phyloP scores from a whole-genome alignment of 257 asterid genomes.

The Solanum okadae region DNA sequence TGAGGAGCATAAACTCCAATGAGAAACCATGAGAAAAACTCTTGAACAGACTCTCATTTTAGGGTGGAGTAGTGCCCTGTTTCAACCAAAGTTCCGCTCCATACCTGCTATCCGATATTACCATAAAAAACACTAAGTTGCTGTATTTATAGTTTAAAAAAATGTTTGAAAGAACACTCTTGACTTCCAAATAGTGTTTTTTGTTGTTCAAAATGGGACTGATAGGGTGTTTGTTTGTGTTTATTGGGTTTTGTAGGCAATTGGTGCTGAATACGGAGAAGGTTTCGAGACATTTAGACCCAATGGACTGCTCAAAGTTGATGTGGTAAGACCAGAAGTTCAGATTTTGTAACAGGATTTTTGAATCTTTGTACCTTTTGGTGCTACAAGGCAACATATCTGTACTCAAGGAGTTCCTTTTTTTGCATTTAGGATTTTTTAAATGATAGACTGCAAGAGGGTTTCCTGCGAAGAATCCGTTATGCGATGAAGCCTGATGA shows the following conservation, averaged over 20 bases:
- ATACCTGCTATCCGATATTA: too few relatives aligned
- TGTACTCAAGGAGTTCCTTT: not conserved
- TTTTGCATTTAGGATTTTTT: slow-evolving; percentile 51
- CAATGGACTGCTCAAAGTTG: slow-evolving; percentile 68
- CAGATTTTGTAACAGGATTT: not conserved
- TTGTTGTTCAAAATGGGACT: not conserved
- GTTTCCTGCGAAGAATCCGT: slow-evolving; percentile 84
- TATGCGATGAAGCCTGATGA: slow-evolving; percentile 99
- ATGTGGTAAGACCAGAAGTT: too few relatives aligned
- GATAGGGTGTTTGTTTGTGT: not conserved
- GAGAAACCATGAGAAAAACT: not conserved
- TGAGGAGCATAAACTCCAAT: not conserved
- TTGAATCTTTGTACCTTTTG: not conserved
- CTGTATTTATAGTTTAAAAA: not conserved
- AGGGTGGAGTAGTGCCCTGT: too few relatives aligned
- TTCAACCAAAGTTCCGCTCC: too few relatives aligned
- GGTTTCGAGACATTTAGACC: slow-evolving; percentile 95
- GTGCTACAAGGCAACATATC: not conserved
- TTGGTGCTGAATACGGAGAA: slow-evolving; percentile 99
- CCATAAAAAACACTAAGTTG: not conserved
- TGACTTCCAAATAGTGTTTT: not conserved
- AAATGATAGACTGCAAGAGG: slow-evolving; percentile 87
- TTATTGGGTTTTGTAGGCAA: slow-evolving; percentile 38
- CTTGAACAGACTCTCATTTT: not conserved
- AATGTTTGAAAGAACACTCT: not conserved